phyloP scores from a whole-genome alignment of 108 stramenopile species.

The Nannochloropsis gaditana region DNA sequence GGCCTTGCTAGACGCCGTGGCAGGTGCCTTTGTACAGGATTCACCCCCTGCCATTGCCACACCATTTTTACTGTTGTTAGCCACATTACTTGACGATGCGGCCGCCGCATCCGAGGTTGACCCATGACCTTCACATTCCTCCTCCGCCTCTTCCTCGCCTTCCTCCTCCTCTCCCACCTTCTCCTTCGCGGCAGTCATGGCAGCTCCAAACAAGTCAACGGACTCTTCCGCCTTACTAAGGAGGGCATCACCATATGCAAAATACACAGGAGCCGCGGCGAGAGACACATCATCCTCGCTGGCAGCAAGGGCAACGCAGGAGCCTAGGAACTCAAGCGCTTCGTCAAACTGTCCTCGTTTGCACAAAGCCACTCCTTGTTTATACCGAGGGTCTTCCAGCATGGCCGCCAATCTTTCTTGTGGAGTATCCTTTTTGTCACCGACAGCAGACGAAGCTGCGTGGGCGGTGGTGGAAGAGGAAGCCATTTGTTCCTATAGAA shows the following conservation, averaged over 20 bases:
- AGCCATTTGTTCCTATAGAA: background rate
- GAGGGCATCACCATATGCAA: background rate
- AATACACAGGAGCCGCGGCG: background rate
- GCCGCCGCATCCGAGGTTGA: background rate
- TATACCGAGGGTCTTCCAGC: conserved; percentile 2
- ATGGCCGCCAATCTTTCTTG: background rate
- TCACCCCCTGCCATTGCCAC: background rate
- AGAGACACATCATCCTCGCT: background rate
- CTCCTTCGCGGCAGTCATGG: background rate
- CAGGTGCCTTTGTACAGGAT: too few species aligned
- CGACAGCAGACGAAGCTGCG: background rate
- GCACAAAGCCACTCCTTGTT: conserved; percentile 8
- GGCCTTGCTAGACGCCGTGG: background rate
- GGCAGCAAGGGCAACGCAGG: background rate
- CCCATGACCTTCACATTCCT: background rate
- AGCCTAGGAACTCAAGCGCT: background rate
- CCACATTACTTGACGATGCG: background rate
- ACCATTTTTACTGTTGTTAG: too few species aligned
- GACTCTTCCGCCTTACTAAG: conserved; percentile 7
- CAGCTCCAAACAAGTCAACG: background rate
- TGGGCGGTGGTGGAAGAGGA: background rate
- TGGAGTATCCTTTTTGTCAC: background rate
- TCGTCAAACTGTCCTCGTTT: conserved; percentile 1
- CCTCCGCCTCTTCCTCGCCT: conserved; percentile 6
- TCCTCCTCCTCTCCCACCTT: background rate